phyloP scores from a whole-genome alignment of 73 alveolate genomes.

The Uronychia setigera region DNA sequence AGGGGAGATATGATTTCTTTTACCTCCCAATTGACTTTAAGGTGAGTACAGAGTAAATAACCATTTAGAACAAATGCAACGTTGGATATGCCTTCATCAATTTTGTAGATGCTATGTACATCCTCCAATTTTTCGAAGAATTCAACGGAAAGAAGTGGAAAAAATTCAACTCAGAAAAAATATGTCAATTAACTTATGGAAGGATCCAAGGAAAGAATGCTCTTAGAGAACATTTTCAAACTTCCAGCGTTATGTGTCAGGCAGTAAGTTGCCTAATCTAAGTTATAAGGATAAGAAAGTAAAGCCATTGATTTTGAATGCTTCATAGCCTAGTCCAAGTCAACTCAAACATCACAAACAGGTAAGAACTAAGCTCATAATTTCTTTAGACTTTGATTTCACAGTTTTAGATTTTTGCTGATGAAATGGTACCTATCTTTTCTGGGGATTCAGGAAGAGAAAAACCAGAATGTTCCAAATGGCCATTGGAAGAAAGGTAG shows the following conservation, averaged over 20 bases:
- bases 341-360: not conserved
- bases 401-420: too few relatives aligned
- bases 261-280: not conserved
- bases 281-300: not conserved
- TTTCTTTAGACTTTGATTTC: too few relatives aligned
- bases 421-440: too few relatives aligned
- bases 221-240: not conserved
- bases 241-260: not conserved
- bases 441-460: too few relatives aligned
- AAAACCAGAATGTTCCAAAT: too few relatives aligned
- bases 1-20: conserved; percentile 86
- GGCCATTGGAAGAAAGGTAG: too few relatives aligned
- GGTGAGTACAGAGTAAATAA: not conserved
- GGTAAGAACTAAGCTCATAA: too few relatives aligned
- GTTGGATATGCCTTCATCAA: conserved; percentile 98
- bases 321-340: not conserved
- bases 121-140: conserved; percentile 80
- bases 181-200: conserved; percentile 84
- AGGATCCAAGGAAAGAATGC: conserved; percentile 83
- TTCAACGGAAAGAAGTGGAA: conserved; percentile 93
- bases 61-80: conserved; percentile 87
- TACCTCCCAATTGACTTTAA: conserved; percentile 92
- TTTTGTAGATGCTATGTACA: conserved; percentile 84
- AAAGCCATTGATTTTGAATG: not conserved
- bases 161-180: conserved; percentile 78